Evolutionary conservation across 148 eudicot species (phyloP).

Genomic region (Amaranthus cruentus): DNA sequence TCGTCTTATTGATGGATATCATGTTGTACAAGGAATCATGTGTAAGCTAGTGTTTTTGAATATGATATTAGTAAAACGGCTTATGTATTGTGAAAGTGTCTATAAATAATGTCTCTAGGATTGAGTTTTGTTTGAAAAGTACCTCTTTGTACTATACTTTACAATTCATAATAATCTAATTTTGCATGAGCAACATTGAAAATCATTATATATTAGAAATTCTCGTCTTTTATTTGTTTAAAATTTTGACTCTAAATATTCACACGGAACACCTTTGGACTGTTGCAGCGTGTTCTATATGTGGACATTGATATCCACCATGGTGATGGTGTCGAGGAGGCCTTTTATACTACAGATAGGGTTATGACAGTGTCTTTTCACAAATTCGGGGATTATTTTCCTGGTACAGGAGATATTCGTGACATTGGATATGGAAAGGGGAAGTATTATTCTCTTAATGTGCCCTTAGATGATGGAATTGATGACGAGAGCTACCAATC

Average conservation of each 20-base stretch:
- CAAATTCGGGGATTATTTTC: conserved; percentile 68
- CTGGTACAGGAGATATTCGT: conserved; percentile 59
- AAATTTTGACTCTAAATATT: not conserved
- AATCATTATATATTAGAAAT: too few species aligned
- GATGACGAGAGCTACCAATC: conserved; percentile 60
- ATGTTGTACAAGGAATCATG: too few species aligned
- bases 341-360: conserved; percentile 69
- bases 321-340: conserved; percentile 71
- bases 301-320: conserved; percentile 75
- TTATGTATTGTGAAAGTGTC: too few species aligned
- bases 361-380: conserved; percentile 75
- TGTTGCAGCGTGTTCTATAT: conserved; percentile 58
- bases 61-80: too few species aligned
- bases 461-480: conserved; percentile 66
- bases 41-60: too few species aligned
- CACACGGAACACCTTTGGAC: not conserved
- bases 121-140: too few species aligned
- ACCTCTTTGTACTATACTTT: not conserved
- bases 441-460: conserved; percentile 62
- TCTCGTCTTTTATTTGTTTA: too few species aligned
- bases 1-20: too few species aligned
- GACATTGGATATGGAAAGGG: conserved; percentile 55
- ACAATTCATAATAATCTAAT: not conserved
- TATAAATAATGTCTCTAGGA: too few species aligned
- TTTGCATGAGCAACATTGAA: not conserved